phyloP scores from a whole-genome alignment of 495 filamentous ascomycete species.

The Bryoglossum gracile region DNA sequence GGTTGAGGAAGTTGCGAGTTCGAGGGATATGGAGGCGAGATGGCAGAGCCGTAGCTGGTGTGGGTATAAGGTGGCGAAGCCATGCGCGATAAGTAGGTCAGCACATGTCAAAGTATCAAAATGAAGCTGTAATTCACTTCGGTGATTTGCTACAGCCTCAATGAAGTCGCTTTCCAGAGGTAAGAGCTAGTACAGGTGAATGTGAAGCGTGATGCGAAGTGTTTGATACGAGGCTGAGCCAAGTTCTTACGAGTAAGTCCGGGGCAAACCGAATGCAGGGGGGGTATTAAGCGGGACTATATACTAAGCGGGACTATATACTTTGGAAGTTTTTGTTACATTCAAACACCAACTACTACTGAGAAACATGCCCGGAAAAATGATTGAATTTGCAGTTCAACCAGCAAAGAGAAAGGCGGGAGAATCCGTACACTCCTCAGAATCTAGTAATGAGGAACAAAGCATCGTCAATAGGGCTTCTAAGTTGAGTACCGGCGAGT shows the following conservation, averaged over 20 bases:
- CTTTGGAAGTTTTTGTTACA: constrained; percentile 7
- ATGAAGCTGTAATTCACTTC: too few relatives aligned
- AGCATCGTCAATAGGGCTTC: constrained; percentile 12
- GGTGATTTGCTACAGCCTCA: too few relatives aligned
- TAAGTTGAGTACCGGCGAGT: constrained; percentile 17
- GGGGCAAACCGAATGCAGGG: too few relatives aligned
- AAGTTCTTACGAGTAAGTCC: too few relatives aligned
- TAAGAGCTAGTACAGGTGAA: too few relatives aligned
- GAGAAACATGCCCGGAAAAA: not conserved
- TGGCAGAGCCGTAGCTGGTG: constrained; percentile 33
- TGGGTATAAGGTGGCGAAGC: constrained; percentile 48
- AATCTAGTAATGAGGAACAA: constrained; percentile 14
- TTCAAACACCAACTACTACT: not conserved
- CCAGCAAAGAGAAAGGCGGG: constrained; percentile 6
- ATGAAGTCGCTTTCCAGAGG: too few relatives aligned
- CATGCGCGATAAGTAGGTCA: too few relatives aligned
- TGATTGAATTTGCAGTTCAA: constrained; percentile 25
- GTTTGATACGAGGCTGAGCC: too few relatives aligned
- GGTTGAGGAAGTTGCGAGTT: constrained; percentile 42
- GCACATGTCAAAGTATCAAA: too few relatives aligned
- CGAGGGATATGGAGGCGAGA: constrained; percentile 46
- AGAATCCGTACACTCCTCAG: constrained; percentile 20
- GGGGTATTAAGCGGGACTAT: not conserved
- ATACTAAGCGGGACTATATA: too few relatives aligned
- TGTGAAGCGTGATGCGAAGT: too few relatives aligned